A percentile compares a stretch with the other conserved stretches of the same genome.
Conservation (phyloP, 495 filamentous ascomycete species). For the Penicillium steckii region DNA sequence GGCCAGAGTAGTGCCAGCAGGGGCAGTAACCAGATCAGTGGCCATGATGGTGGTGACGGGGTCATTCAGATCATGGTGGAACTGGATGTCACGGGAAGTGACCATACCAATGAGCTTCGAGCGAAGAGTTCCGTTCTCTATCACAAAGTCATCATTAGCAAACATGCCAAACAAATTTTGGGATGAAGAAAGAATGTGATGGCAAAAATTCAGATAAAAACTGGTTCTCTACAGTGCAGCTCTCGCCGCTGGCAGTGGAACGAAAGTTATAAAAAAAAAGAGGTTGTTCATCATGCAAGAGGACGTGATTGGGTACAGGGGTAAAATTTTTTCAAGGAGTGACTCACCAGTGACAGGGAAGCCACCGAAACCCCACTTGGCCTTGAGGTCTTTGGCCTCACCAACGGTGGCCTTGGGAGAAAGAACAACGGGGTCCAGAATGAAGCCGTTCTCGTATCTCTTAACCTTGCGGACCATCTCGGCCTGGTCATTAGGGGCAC, state of each 20-base stretch:
- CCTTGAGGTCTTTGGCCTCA: conserved; percentile 89
- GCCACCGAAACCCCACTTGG: conserved; percentile 98
- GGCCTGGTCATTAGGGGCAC: conserved; percentile 88
- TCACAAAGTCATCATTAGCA: conserved; percentile 25
- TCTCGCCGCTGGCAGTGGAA: conserved; percentile 89
- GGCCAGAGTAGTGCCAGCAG: conserved; percentile 74
- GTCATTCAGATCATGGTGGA: conserved; percentile 67
- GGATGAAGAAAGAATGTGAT: conserved; percentile 17
- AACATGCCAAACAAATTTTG: conserved; percentile 24
- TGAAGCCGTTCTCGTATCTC: conserved; percentile 99
- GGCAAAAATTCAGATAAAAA: conserved; percentile 37
- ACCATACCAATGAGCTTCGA: conserved; percentile 97
- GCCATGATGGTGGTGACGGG: conserved; percentile 92
- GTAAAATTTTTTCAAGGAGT: conserved; percentile 2
- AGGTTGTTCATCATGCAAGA: conserved; percentile 67
- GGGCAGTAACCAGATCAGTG: conserved; percentile 89
- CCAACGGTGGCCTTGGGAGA: conserved; percentile 82
- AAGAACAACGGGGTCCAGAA: conserved; percentile 92
- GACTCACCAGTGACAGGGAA: conserved; percentile 97
- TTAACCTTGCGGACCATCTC: conserved; percentile 99
- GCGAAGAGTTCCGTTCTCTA: conserved; percentile 88
- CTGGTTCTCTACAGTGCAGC: conserved; percentile 77
- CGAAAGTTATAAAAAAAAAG: conserved; percentile 93
- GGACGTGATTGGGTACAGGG: conserved; percentile 4
- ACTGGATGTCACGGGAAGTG: conserved; percentile 96